Evolutionary conservation across 176 grass and related monocot genomes (phyloP).

Genomic region (Triticum timopheevii): DNA sequence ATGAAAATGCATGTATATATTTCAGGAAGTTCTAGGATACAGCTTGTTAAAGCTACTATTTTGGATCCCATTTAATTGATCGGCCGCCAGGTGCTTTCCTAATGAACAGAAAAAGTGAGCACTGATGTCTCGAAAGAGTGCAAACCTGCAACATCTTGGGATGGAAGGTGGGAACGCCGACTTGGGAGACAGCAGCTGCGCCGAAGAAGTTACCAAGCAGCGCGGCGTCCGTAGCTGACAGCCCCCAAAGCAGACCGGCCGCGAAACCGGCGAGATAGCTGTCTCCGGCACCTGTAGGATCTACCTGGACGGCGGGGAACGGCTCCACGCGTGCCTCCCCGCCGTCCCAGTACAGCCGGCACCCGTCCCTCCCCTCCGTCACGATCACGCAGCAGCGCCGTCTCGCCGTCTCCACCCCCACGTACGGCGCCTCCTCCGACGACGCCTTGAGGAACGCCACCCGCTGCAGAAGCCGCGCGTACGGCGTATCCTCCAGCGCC

Average conservation of each 20-base stretch:
- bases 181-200: slow-evolving; percentile 58
- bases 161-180: slow-evolving; percentile 80
- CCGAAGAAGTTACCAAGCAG: slow-evolving; percentile 91
- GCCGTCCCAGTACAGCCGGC: slow-evolving; percentile 65
- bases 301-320: slow-evolving; percentile 71
- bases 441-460: slow-evolving; percentile 87
- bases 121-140: neutral
- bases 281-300: slow-evolving; percentile 91
- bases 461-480: slow-evolving; percentile 52
- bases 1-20: neutral
- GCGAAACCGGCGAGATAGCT: slow-evolving; percentile 88
- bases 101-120: neutral
- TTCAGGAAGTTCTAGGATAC: neutral
- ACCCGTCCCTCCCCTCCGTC: slow-evolving; percentile 85
- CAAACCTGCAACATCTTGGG: slow-evolving; percentile 83
- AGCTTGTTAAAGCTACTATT: neutral
- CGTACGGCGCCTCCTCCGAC: slow-evolving; percentile 85
- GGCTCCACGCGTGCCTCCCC: slow-evolving; percentile 62
- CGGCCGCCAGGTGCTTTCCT: neutral
- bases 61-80: neutral
- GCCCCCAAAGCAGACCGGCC: slow-evolving; percentile 70
- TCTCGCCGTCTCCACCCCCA: slow-evolving; percentile 65
- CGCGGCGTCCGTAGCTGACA: slow-evolving; percentile 71
- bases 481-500: slow-evolving; percentile 51
- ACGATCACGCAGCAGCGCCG: slow-evolving; percentile 78